Evolutionary conservation across 192 early-diverging fungal genomes (phyloP).

Genomic region (Chytriomyces confervae): DNA sequence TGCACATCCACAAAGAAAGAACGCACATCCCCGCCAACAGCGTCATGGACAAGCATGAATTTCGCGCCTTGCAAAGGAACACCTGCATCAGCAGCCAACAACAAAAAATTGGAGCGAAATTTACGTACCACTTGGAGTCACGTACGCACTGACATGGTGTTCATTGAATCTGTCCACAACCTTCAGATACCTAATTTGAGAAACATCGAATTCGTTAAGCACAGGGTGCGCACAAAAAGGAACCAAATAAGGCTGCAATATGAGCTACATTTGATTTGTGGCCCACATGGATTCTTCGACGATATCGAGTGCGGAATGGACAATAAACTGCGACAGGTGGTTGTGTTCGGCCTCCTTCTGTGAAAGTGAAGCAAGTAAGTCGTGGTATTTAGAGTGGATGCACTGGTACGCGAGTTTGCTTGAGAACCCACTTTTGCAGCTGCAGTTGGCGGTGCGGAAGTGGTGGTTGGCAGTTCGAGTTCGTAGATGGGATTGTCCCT

Average conservation of each 20-base stretch:
- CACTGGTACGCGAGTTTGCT: not conserved
- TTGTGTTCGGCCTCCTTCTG: slow-evolving; percentile 67
- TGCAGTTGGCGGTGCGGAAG: slow-evolving; percentile 11
- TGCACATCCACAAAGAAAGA: slow-evolving; percentile 84
- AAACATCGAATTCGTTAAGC: not conserved
- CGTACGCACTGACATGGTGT: slow-evolving; percentile 88
- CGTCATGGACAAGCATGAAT: slow-evolving; percentile 84
- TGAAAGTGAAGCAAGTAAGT: not conserved
- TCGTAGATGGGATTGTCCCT: slow-evolving; percentile 96
- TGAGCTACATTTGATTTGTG: slow-evolving; percentile 76
- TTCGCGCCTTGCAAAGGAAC: slow-evolving; percentile 60
- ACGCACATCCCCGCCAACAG: slow-evolving; percentile 76
- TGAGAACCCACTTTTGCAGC: slow-evolving; percentile 5
- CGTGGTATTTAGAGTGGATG: not conserved
- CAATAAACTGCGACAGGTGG: slow-evolving; percentile 96
- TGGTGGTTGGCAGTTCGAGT: slow-evolving; percentile 73
- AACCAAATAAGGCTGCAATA: no score
- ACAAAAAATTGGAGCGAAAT: not conserved
- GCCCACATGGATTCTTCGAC: slow-evolving; percentile 95
- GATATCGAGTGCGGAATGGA: slow-evolving; percentile 94
- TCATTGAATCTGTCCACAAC: slow-evolving; percentile 96
- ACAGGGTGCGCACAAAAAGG: not conserved
- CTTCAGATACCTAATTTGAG: slow-evolving; percentile 80
- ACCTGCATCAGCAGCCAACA: slow-evolving; percentile 6
- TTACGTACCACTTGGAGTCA: slow-evolving; percentile 80